Conservation (phyloP, 1,139 yeast genomes). For the Wickerhamiella pararugosa region DNA sequence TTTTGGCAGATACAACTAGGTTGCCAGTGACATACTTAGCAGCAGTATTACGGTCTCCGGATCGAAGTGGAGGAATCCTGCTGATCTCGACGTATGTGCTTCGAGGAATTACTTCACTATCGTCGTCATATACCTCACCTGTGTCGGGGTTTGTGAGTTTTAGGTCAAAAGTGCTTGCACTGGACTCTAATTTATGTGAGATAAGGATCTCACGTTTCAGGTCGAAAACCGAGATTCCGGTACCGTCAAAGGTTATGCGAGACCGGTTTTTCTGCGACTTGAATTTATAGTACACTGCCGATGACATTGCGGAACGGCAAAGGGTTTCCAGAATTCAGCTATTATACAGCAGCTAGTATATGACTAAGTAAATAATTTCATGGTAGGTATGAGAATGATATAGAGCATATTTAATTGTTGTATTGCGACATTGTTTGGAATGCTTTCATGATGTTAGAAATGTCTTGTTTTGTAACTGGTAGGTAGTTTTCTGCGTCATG, state of each 20-base stretch:
- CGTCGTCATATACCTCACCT: constrained; percentile 45
- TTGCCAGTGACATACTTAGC: constrained; percentile 44
- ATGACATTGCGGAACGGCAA: constrained; percentile 43
- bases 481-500: constrained; percentile 29
- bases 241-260: constrained; percentile 82
- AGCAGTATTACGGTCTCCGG: constrained; percentile 37
- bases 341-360: background rate
- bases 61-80: constrained; percentile 57
- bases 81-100: constrained; percentile 73
- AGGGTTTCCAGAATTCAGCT: background rate
- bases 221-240: constrained; percentile 90
- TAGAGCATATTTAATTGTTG: background rate
- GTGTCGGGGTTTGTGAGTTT: constrained; percentile 63
- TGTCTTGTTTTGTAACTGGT: constrained; percentile 11
- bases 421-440: background rate
- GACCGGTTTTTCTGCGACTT: constrained; percentile 62
- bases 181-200: constrained; percentile 69
- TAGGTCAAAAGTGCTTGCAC: constrained; percentile 63
- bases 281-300: constrained; percentile 78
- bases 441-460: constrained; percentile 4
- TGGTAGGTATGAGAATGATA: background rate
- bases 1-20: constrained; percentile 15
- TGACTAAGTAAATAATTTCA: background rate
- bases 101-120: constrained; percentile 66
- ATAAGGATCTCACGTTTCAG: constrained; percentile 76